phyloP scores from a whole-genome alignment of 768 basidiomycete species.

The Leccinum boreale region DNA sequence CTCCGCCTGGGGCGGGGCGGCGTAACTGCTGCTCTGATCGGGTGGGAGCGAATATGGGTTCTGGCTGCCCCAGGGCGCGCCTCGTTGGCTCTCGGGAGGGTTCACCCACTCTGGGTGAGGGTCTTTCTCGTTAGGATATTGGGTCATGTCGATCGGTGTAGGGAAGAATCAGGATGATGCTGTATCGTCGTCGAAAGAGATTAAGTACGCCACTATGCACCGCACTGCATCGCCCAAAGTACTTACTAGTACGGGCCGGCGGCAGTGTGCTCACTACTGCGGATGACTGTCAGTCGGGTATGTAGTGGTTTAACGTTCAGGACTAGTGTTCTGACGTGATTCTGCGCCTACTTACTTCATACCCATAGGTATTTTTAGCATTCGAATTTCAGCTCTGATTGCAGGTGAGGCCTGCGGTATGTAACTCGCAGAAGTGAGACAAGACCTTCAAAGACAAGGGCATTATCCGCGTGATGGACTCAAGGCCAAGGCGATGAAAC shows the following conservation, averaged over 20 bases:
- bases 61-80: slow-evolving; percentile 10
- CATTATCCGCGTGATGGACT: not conserved
- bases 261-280: too few species aligned
- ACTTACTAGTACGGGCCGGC: too few species aligned
- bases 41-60: not conserved
- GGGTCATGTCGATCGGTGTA: slow-evolving; percentile 14
- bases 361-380: too few species aligned
- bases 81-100: slow-evolving; percentile 2
- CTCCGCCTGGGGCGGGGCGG: not conserved
- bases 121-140: slow-evolving; percentile 26
- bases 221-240: too few species aligned
- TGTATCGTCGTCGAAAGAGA: not conserved
- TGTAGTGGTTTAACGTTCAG: too few species aligned
- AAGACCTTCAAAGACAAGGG: not conserved
- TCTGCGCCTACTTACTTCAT: too few species aligned
- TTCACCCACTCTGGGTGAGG: slow-evolving; percentile 12
- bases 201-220: not conserved
- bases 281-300: too few species aligned
- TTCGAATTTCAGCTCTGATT: too few species aligned
- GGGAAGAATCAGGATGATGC: not conserved
- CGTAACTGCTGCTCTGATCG: not conserved
- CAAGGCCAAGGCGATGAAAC: not conserved
- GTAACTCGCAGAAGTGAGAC: not conserved
- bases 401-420: too few species aligned
- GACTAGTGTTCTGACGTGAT: too few species aligned